Conservation (phyloP, 192 early-diverging fungal genomes). For the Coemansia sp. region DNA sequence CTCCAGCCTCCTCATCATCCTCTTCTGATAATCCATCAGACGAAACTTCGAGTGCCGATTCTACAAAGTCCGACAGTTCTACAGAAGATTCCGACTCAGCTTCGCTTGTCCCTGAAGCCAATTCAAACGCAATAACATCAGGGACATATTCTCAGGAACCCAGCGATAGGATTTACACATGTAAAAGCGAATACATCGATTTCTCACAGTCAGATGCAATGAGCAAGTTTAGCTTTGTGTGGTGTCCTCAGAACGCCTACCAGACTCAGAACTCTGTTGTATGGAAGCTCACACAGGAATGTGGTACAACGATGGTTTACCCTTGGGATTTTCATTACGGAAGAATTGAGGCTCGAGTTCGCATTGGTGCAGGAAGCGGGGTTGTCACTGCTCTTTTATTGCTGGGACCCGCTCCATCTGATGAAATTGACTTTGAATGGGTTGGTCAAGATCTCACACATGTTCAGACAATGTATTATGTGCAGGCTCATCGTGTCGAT, state of each 20-base stretch:
- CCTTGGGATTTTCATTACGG: constrained; percentile 41
- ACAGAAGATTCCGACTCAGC: not conserved
- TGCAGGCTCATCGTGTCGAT: constrained; percentile 41
- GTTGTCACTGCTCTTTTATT: constrained; percentile 57
- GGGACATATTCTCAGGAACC: constrained; percentile 23
- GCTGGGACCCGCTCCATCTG: constrained; percentile 45
- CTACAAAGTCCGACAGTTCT: not conserved
- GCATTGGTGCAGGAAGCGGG: constrained; percentile 43
- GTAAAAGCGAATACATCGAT: constrained; percentile 35
- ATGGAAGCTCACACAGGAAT: constrained; percentile 36
- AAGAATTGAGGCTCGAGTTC: constrained; percentile 33
- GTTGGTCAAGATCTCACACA: constrained; percentile 55
- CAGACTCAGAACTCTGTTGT: constrained; percentile 35
- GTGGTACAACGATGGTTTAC: constrained; percentile 53
- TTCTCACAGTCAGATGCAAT: constrained; percentile 29
- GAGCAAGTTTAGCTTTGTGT: constrained; percentile 42
- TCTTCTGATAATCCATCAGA: not conserved
- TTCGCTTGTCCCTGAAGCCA: not conserved
- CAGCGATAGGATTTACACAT: constrained; percentile 18
- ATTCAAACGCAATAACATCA: not conserved
- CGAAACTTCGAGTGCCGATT: not conserved
- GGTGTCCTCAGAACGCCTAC: constrained; percentile 53
- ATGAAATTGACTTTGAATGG: constrained; percentile 68
- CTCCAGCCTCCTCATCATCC: constrained; percentile 8
- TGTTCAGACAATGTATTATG: constrained; percentile 58